Evolutionary conservation across 164 flowering plant genomes (phyloP).

Genomic region (Nelumbo lutea): DNA sequence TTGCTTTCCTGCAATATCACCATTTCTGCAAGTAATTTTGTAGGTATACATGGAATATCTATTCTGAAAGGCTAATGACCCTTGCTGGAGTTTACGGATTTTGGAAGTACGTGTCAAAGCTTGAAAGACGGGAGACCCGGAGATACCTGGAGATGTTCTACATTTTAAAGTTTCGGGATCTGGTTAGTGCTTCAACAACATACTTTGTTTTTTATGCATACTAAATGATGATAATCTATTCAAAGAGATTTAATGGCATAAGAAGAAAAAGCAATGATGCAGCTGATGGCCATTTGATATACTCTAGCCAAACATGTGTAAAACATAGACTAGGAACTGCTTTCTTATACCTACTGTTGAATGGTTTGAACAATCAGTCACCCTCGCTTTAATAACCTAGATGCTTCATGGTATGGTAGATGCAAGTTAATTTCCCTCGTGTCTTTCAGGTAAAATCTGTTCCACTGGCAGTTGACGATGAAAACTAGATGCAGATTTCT

Average conservation of each 20-base stretch:
- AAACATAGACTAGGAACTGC: neutral
- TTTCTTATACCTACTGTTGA: neutral
- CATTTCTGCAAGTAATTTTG: slow-evolving; percentile 8
- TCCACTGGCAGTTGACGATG: slow-evolving; percentile 50
- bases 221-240: neutral
- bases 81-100: slow-evolving; percentile 92
- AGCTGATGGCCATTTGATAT: neutral
- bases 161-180: slow-evolving; percentile 77
- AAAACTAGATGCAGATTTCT: slow-evolving; percentile 5
- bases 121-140: slow-evolving; percentile 91
- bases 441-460: slow-evolving; percentile 69
- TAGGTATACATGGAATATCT: slow-evolving; percentile 96
- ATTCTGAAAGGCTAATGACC: slow-evolving; percentile 93
- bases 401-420: neutral
- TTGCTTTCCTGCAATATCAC: neutral
- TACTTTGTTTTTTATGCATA: neutral
- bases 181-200: slow-evolving; percentile 41
- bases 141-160: slow-evolving; percentile 98
- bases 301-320: neutral
- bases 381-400: neutral
- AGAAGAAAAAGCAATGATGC: too few species aligned
- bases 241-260: neutral
- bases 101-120: slow-evolving; percentile 96
- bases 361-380: neutral
- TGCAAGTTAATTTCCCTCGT: neutral